Conservation (phyloP, 805 yeast genomes). For the Barnettozyma botsteinii region DNA sequence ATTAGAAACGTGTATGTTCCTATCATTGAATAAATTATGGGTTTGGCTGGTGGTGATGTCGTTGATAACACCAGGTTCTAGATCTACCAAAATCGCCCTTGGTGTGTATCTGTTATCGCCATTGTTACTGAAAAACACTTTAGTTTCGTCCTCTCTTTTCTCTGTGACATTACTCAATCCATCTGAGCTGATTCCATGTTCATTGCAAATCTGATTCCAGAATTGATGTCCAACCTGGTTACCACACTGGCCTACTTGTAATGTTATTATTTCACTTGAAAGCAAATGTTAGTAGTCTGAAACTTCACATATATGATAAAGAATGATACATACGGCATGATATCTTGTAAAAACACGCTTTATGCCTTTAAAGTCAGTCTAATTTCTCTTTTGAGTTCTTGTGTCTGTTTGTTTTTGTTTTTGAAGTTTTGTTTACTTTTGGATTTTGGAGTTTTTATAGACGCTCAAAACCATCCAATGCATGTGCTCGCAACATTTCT, state of each 20-base stretch:
- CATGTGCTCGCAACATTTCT: too few species aligned
- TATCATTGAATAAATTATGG: constrained; percentile 70
- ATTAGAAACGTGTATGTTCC: constrained; percentile 73
- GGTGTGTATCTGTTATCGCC: constrained; percentile 82
- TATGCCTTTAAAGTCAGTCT: too few species aligned
- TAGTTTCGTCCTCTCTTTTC: constrained; percentile 64
- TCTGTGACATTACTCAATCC: constrained; percentile 24
- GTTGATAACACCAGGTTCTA: constrained; percentile 84
- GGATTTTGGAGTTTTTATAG: too few species aligned
- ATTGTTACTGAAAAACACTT: constrained; percentile 72
- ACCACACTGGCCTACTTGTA: constrained; percentile 92
- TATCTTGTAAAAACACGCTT: too few species aligned
- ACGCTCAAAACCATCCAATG: neutral
- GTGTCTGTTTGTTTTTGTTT: neutral
- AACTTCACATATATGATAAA: too few species aligned
- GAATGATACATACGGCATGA: too few species aligned
- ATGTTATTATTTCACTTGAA: constrained; percentile 55
- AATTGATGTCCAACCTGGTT: constrained; percentile 91
- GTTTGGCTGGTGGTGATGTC: constrained; percentile 45
- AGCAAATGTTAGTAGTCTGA: neutral
- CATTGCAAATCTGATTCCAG: constrained; percentile 84
- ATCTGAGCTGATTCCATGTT: constrained; percentile 65
- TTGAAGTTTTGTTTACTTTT: neutral
- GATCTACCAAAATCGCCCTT: constrained; percentile 75
- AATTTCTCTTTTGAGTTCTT: too few species aligned